These are phyloP conservation scores for Aspergillus leporis DNA, from an alignment of 495 filamentous ascomycete genomes.

Conservation along the genomic window DNA sequence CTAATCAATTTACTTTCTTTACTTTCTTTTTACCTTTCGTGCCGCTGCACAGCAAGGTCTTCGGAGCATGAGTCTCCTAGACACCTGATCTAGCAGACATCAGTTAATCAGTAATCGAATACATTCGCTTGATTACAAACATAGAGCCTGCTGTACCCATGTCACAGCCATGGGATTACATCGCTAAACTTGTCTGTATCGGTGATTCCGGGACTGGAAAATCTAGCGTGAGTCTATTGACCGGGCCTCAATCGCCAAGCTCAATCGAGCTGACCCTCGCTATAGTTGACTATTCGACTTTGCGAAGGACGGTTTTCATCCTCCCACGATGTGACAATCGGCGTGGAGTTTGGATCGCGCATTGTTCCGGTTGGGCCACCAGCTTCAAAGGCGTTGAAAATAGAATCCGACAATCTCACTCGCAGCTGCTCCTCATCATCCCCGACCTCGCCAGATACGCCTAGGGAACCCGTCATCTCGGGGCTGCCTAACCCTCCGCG, in stretches of 20 bases:
- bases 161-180: constrained; percentile 92
- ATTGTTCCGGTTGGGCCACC: constrained; percentile 92
- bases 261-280: constrained; percentile 15
- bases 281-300: constrained; percentile 83
- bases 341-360: constrained; percentile 93
- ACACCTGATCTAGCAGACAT: constrained; percentile 15
- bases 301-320: constrained; percentile 95
- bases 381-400: constrained; percentile 38
- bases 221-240: constrained; percentile 57
- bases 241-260: not conserved
- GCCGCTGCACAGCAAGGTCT: constrained; percentile 5
- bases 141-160: constrained; percentile 47
- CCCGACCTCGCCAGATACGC: constrained; percentile 7
- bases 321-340: constrained; percentile 95
- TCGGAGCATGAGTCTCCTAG: constrained; percentile 22
- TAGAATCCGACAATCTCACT: constrained; percentile 33
- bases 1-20: not conserved
- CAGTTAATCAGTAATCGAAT: not conserved
- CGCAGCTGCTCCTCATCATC: constrained; percentile 15
- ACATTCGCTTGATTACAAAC: not conserved
- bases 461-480: constrained; percentile 24
- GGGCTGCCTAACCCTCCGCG: constrained; percentile 41
- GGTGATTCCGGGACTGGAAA: constrained; percentile 95
- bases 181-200: constrained; percentile 96
- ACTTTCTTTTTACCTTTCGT: not conserved